Evolutionary conservation across 1,284 basidiomycete species (phyloP).

Genomic region (Pseudozyma tsukubaensis): DNA sequence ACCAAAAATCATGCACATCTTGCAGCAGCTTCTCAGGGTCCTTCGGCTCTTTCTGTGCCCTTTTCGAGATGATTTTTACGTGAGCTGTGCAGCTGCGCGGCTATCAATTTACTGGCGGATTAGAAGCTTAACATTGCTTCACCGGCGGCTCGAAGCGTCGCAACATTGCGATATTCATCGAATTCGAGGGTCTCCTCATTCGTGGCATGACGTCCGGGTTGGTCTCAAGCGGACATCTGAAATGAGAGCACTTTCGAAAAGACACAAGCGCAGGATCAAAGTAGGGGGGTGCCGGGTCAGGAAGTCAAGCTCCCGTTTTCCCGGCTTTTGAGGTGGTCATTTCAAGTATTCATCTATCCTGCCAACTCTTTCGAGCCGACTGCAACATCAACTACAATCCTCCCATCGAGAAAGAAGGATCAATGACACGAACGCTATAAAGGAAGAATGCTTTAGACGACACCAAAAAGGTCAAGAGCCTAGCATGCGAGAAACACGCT

Average conservation of each 20-base stretch:
- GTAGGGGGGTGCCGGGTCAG: constrained; percentile 31
- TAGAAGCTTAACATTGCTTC: too few relatives aligned
- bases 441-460: constrained; percentile 4
- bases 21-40: constrained; percentile 20
- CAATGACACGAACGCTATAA: not conserved
- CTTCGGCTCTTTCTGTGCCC: not conserved
- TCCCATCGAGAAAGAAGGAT: not conserved
- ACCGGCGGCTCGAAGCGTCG: too few relatives aligned
- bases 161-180: too few relatives aligned
- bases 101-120: not conserved
- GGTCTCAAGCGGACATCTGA: not conserved
- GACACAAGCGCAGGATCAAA: constrained; percentile 1
- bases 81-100: constrained; percentile 10
- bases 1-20: not conserved
- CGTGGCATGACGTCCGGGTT: too few relatives aligned
- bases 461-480: not conserved
- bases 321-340: constrained; percentile 32
- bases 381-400: constrained; percentile 8
- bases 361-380: not conserved
- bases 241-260: not conserved
- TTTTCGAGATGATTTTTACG: constrained; percentile 2
- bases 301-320: constrained; percentile 42
- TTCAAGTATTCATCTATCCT: constrained; percentile 19
- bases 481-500: constrained; percentile 3
- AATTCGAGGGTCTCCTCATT: too few relatives aligned